A percentile compares a stretch with the other conserved stretches of the same genome.
phyloP scores from a whole-genome alignment of 2,329 filamentous ascomycete genomes.

The Neopestalotiopsis rosae region DNA sequence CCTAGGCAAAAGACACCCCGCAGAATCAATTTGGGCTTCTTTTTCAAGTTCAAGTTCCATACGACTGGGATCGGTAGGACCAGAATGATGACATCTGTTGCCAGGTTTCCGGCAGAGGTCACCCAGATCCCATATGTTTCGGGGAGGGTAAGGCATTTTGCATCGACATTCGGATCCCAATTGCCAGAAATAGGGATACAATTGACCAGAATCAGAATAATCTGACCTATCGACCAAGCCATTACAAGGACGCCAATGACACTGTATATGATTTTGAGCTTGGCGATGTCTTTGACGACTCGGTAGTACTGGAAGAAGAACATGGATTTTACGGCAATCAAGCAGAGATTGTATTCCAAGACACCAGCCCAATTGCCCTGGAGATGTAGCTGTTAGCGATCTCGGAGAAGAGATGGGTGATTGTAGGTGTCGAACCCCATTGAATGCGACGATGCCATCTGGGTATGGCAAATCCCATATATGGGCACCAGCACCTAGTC shows the following conservation, averaged over 20 bases:
- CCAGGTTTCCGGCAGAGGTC: background rate
- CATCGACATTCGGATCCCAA: background rate
- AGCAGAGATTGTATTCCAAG: background rate
- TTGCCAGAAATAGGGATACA: background rate
- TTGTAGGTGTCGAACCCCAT: background rate
- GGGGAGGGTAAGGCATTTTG: background rate
- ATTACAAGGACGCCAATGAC: background rate
- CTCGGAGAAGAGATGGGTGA: background rate
- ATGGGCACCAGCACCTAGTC: slow-evolving; percentile 2
- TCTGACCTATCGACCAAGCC: background rate
- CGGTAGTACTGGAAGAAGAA: slow-evolving; percentile 13
- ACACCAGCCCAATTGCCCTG: background rate
- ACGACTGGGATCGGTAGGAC: background rate
- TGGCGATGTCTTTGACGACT: background rate
- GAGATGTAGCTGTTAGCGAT: background rate
- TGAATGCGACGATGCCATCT: background rate
- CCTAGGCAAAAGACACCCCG: background rate
- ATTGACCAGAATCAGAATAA: background rate
- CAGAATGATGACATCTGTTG: slow-evolving; percentile 2
- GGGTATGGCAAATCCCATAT: background rate
- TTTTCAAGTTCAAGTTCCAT: background rate
- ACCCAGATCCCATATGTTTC: background rate
- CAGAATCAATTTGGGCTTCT: background rate
- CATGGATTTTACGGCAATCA: background rate
- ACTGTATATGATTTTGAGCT: background rate